These are phyloP conservation scores for Annulohypoxylon stygium DNA, from an alignment of 495 filamentous ascomycete genomes.

Conservation along the genomic window DNA sequence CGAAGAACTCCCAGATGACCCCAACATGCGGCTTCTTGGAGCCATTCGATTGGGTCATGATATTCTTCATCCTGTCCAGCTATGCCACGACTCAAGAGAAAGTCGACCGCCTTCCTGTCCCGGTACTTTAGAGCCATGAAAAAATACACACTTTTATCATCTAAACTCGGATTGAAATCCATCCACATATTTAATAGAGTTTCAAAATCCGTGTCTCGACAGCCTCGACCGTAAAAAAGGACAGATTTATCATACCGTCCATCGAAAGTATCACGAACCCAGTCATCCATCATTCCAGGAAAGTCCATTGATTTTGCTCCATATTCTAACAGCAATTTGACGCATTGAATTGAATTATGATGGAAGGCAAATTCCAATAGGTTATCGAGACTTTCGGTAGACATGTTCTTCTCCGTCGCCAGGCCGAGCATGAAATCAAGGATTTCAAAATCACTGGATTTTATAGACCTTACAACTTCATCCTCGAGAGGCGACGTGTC, in stretches of 20 bases:
- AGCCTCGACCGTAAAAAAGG: too few species aligned
- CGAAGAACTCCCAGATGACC: conserved; percentile 3
- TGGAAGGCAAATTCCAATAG: neutral
- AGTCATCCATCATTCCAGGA: neutral
- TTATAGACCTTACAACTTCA: too few species aligned
- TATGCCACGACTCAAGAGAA: neutral
- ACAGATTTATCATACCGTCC: neutral
- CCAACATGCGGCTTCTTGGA: conserved; percentile 22
- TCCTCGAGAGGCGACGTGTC: neutral
- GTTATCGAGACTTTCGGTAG: neutral
- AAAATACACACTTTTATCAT: neutral
- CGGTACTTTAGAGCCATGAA: neutral
- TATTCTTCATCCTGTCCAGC: neutral
- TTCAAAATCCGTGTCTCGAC: neutral
- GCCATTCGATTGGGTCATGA: conserved; percentile 21
- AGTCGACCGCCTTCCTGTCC: neutral
- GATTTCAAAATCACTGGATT: too few species aligned
- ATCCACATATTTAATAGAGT: neutral
- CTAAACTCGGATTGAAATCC: neutral
- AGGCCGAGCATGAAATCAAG: neutral
- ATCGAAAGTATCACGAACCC: neutral
- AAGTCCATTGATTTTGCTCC: neutral
- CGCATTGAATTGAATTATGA: neutral
- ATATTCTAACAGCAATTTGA: neutral
- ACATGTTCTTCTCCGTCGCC: neutral